These are phyloP conservation scores for Amylostereum areolatum DNA, from an alignment of 1,284 basidiomycete species.

Conservation along the genomic window DNA sequence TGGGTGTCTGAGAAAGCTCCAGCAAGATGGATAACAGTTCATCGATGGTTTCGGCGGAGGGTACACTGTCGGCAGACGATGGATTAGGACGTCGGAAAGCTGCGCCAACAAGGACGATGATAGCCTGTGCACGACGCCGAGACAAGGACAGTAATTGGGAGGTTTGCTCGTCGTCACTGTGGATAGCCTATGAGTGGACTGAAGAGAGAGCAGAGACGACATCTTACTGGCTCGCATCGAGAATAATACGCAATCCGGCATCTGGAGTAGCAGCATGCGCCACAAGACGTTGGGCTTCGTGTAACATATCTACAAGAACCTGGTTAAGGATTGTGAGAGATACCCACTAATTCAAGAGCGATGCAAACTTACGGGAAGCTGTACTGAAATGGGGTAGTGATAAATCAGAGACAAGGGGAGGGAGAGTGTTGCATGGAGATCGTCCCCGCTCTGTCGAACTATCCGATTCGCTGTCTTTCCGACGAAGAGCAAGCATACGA, in stretches of 20 bases:
- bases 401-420: conserved; percentile 66
- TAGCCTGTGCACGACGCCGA: conserved; percentile 58
- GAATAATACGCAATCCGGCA: conserved; percentile 39
- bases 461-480: conserved; percentile 74
- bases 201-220: conserved; percentile 1
- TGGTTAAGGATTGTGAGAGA: conserved; percentile 25
- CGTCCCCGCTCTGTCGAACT: conserved; percentile 58
- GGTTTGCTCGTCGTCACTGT: conserved; percentile 51
- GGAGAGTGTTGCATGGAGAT: conserved; percentile 53
- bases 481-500: conserved; percentile 81
- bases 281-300: conserved; percentile 62
- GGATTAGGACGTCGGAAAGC: conserved; percentile 28
- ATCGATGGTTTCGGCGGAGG: conserved; percentile 21
- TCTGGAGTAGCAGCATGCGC: conserved; percentile 36
- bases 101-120: conserved; percentile 55
- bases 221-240: conserved; percentile 51
- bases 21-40: conserved; percentile 41
- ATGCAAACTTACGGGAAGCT: conserved; percentile 46
- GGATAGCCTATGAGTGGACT: neutral
- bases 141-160: conserved; percentile 35
- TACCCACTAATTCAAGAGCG: conserved; percentile 11
- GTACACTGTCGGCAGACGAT: conserved; percentile 14
- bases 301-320: conserved; percentile 62
- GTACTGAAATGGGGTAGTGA: conserved; percentile 45
- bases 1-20: conserved; percentile 30